These are phyloP conservation scores for Globisporangium yorkense DNA, from an alignment of 352 stramenopile species.

Conservation along the genomic window DNA sequence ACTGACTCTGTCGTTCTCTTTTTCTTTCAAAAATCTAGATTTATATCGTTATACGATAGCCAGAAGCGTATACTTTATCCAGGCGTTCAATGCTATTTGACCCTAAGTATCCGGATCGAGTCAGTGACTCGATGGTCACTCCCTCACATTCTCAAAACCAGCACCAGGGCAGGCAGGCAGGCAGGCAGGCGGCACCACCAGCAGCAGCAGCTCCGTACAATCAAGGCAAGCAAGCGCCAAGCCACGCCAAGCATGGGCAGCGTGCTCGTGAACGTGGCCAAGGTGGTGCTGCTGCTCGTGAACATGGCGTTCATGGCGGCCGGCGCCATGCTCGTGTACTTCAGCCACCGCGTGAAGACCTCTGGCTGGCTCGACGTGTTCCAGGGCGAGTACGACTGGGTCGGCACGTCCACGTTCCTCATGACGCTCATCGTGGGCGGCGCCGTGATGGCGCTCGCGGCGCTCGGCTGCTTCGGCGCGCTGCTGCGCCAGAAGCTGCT, in stretches of 20 bases:
- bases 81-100: no score
- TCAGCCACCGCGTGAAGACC: constrained; percentile 59
- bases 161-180: not conserved
- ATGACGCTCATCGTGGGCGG: constrained; percentile 65
- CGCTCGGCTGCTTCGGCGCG: constrained; percentile 68
- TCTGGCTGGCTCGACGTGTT: constrained; percentile 75
- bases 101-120: no score
- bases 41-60: no score
- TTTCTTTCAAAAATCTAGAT: no score
- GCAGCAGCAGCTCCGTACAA: not conserved
- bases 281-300: constrained; percentile 73
- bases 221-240: not conserved
- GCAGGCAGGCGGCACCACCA: not conserved
- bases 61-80: no score
- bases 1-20: no score
- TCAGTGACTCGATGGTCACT: no score
- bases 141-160: no score
- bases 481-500: constrained; percentile 62
- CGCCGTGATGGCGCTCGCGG: constrained; percentile 56
- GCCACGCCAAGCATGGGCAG: constrained; percentile 18
- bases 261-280: constrained; percentile 62
- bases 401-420: constrained; percentile 54
- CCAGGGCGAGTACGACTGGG: constrained; percentile 59
- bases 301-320: constrained; percentile 83
- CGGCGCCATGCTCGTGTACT: constrained; percentile 76